Base-by-base conservation (phyloP, 2,329 filamentous ascomycete genomes). In the Paradendryphiella salina region DNA sequence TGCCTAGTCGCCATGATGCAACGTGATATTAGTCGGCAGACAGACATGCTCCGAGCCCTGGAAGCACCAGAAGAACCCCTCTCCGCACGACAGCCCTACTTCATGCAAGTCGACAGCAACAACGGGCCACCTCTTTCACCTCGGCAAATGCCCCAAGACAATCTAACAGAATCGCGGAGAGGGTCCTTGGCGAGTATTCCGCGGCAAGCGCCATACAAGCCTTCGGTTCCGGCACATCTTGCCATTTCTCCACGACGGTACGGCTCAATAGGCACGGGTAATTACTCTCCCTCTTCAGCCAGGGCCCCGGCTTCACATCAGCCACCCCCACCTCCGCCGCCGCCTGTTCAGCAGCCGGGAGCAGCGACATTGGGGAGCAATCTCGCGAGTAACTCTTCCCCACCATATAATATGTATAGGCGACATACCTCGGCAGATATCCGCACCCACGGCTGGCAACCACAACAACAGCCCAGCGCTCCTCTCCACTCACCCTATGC, bases 391-490 rank as follows among this genome's bases (percentile, higher is more conserved):
- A 79, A 79, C 48, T 61, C 67, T 15, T 83, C 83, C 31, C 80
- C 82, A 18, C 80, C 82, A 1, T 82, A 84, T 49, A 91, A 85
- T 64, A 79, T 96, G 38, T 83, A 85, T 36, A 86, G 93, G 57
- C 85, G 93, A 54, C 94, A 99, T 74, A 99, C 94, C 1, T 93
- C 92, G 32, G 94, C 94, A 51, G 94, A 99, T 70, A 97, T 99
- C 62, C 87, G 94, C 45, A 87, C 77, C 4, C 76, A 78, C 55
- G 76, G 77, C 52, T 92, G 78, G 63, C 88, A 91, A 69, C 90
- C 79, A 6, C 68, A 46, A 71, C 75, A 72, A 57, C 77, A 65
- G 38, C 71, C 75, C 67, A 48, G 71, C 75, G 69, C 70, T 29
- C 72, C 76, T 40, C 76, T 78, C 34, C 79, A 83, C 20, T 88